Conservation (phyloP, 2,329 filamentous ascomycete species). For the Sporothrix dimorphospora region DNA sequence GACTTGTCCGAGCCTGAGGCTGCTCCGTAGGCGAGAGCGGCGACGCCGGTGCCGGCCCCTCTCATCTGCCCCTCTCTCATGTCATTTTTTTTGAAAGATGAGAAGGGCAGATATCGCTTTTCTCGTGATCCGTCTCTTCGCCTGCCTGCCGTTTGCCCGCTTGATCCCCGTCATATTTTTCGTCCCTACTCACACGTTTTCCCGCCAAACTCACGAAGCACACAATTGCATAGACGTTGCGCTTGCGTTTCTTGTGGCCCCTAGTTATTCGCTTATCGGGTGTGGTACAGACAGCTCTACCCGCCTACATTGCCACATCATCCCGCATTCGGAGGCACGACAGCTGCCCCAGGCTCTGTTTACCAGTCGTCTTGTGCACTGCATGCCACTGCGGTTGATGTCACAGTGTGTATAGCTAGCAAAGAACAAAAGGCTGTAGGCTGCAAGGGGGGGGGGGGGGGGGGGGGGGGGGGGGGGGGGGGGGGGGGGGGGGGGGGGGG, state of each 20-base stretch:
- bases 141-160: conserved; percentile 1
- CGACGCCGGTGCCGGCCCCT: background rate
- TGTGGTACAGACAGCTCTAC: conserved; percentile 24
- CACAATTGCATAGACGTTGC: conserved; percentile 6
- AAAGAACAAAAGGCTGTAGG: background rate
- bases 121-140: conserved; percentile 9
- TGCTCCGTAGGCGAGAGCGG: background rate
- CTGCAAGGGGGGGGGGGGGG: no score
- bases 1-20: background rate
- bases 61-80: background rate
- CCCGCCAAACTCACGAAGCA: background rate
- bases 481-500: no score
- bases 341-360: background rate
- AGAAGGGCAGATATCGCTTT: background rate
- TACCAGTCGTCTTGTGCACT: background rate
- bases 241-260: conserved; percentile 21
- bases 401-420: background rate
- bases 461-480: no score
- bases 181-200: background rate
- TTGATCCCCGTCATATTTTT: conserved; percentile 1
- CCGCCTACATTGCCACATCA: conserved; percentile 29
- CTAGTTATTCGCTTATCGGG: conserved; percentile 30
- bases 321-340: conserved; percentile 24
- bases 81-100: background rate
- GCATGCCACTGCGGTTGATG: background rate